Evolutionary conservation across 768 basidiomycete species (phyloP), one percentile per base, ranked within the genome.

Genomic region (Kwoniella shandongensis): DNA sequence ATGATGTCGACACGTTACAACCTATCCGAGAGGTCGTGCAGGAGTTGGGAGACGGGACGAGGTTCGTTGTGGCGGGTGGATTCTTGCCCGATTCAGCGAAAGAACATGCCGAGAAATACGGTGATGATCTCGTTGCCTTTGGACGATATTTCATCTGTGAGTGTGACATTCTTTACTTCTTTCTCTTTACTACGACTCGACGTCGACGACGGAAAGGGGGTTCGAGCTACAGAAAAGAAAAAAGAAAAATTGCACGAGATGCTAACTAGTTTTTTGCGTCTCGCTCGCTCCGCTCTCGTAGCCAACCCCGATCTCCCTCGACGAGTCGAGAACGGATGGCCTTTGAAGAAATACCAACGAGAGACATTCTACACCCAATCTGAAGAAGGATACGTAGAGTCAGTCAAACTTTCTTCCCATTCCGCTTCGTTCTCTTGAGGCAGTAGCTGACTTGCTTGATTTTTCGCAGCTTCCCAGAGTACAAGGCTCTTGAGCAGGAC

Each of bases 131-230:
- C 27, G 18, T 56, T 11, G 47, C 32, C 17, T 56, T 56, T 32
- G 54, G 54, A n/a, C 29, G 54, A n/a, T 26, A 48, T 25, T 56
- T 56, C 25, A 56, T 56, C 32, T 20, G 53, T 54, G 32, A n/a
- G 53, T 51, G 36, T 32, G 32, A 32, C 32, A 13, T 6, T 6
- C 32, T n/a, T n/a, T n/a, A n/a, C n/a, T n/a, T n/a, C n/a, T n/a
- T 38, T 38, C 36, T 38, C 36, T 38, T 38, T 38, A 38, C n/a
- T n/a, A 10, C 10, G 36, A 10, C n/a, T 38, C 10, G 36, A 38
- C 10, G 10, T n/a, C 36, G n/a, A 10, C 36, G n/a, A 10, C n/a
- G 36, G n/a, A 10, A 38, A 38, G 36, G n/a, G 36, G 36, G n/a
- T 38, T 10, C 10, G 36, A n/a, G 36, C n/a, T 15, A 41, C 5